phyloP scores from a whole-genome alignment of 345 rosid genomes.

The Ricinus communis region DNA sequence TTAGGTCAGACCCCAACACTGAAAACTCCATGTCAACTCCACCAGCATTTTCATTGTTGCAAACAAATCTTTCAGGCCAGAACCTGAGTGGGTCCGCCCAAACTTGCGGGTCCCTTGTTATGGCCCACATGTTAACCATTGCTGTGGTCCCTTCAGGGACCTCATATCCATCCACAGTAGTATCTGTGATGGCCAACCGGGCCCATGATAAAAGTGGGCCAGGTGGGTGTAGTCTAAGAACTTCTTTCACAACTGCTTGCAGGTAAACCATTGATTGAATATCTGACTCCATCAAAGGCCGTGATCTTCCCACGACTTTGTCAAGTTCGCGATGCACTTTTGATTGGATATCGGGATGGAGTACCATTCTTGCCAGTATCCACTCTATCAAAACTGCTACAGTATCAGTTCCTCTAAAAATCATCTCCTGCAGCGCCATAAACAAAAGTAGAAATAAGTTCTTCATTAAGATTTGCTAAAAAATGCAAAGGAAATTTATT shows the following conservation, averaged over 20 bases:
- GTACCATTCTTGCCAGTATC: conserved; percentile 55
- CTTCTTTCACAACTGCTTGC: conserved; percentile 48
- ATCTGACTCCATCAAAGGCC: conserved; percentile 37
- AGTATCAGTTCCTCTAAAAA: conserved; percentile 60
- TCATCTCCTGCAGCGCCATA: conserved; percentile 44
- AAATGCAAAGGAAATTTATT: no score
- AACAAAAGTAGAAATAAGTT: neutral
- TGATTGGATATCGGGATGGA: conserved; percentile 50
- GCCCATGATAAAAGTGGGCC: conserved; percentile 71
- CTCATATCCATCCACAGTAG: conserved; percentile 35
- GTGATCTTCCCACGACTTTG: conserved; percentile 45
- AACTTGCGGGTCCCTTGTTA: conserved; percentile 43
- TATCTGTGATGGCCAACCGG: conserved; percentile 43
- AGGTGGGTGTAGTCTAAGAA: conserved; percentile 53
- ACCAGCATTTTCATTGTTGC: neutral
- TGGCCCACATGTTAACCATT: conserved; percentile 72
- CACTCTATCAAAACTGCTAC: conserved; percentile 57
- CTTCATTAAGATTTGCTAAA: no score
- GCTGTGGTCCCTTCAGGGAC: conserved; percentile 54
- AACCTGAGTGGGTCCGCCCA: conserved; percentile 45
- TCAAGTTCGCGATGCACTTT: conserved; percentile 50
- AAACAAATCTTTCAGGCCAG: conserved; percentile 44
- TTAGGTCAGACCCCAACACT: conserved; percentile 39
- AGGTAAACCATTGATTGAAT: conserved; percentile 36
- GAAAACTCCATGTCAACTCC: conserved; percentile 32